A percentile compares a stretch with the other conserved stretches of the same genome.
Conservation (phyloP, 1,284 basidiomycete species). For the Cryptococcus amylolentus region DNA sequence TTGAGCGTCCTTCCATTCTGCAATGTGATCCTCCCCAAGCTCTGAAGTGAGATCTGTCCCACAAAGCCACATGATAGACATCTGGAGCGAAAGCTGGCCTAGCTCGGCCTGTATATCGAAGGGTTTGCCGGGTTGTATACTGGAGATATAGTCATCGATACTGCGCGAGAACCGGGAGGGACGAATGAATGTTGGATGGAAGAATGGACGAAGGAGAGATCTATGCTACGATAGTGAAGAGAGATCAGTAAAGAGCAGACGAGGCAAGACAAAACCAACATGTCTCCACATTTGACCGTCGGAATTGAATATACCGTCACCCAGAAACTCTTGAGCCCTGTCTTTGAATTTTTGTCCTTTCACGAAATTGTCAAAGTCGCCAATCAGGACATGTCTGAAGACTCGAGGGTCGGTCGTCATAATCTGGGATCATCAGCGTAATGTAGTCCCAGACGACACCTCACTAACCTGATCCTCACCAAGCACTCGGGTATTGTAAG, state of each 20-base stretch:
- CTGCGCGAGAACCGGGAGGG: conserved; percentile 11
- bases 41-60: conserved; percentile 17
- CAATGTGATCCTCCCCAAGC: neutral
- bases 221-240: conserved; percentile 31
- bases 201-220: conserved; percentile 44
- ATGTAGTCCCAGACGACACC: neutral
- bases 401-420: conserved; percentile 32
- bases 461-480: conserved; percentile 38
- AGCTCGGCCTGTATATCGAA: conserved; percentile 32
- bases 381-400: conserved; percentile 27
- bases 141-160: conserved; percentile 13
- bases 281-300: conserved; percentile 46
- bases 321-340: conserved; percentile 43
- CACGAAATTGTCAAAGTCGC: conserved; percentile 35
- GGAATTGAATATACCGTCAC: conserved; percentile 49
- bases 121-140: conserved; percentile 1
- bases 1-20: conserved; percentile 21
- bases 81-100: conserved; percentile 26
- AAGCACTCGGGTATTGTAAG: conserved; percentile 39
- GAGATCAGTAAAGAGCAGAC: neutral
- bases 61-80: conserved; percentile 34
- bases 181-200: conserved; percentile 29
- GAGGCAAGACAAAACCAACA: conserved; percentile 17
- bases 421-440: conserved; percentile 15
- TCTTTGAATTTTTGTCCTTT: conserved; percentile 45